Evolutionary conservation across 192 early-diverging fungal species (phyloP).

Genomic region (Piromyces sp.): DNA sequence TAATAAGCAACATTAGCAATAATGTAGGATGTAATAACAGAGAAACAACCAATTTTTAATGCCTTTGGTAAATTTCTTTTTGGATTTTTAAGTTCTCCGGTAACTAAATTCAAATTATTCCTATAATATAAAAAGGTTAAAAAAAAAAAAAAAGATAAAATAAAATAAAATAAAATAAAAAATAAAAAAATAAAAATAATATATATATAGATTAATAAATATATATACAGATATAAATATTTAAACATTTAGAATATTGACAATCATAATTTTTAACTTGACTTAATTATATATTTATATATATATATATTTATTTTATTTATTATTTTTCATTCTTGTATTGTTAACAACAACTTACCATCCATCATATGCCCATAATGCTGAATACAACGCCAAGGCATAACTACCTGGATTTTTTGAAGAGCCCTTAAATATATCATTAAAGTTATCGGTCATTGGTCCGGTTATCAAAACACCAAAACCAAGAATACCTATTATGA

Average conservation of each 20-base stretch:
- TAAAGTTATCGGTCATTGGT: neutral
- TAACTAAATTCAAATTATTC: conserved; percentile 31
- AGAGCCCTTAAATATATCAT: conserved; percentile 33
- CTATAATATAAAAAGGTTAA: conserved; percentile 6
- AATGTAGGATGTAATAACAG: conserved; percentile 23
- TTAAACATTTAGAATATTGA: no score
- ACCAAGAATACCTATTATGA: conserved; percentile 17
- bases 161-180: no score
- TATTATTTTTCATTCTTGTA: no score
- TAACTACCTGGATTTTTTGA: conserved; percentile 41
- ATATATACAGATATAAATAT: no score
- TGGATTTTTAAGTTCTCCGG: conserved; percentile 26
- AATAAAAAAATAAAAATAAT: no score
- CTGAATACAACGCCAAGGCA: conserved; percentile 54
- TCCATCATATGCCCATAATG: conserved; percentile 32
- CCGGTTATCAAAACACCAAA: neutral
- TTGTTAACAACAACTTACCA: no score
- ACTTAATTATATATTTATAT: no score
- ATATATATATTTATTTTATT: no score
- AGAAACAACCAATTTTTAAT: conserved; percentile 12
- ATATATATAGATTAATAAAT: no score
- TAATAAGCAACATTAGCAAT: conserved; percentile 24
- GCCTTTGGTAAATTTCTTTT: conserved; percentile 19
- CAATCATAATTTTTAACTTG: no score
- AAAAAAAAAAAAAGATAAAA: no score